phyloP scores from a whole-genome alignment of 306 rosid genomes.

The Vigna reflexopilosa region DNA sequence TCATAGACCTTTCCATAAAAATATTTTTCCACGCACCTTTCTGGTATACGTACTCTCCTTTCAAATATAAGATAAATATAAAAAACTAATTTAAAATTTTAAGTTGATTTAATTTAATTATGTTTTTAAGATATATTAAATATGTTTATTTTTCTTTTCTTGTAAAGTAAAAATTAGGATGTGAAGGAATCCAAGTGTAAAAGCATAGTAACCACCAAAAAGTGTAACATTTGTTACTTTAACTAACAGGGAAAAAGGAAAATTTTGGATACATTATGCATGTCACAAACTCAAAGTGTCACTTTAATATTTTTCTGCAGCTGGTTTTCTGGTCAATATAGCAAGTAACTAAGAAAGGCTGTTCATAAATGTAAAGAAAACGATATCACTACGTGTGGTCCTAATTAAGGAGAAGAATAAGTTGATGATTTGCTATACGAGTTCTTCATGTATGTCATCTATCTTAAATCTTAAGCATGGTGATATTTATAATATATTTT shows the following conservation, averaged over 20 bases:
- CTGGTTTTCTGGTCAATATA: conserved; percentile 16
- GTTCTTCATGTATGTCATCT: background rate
- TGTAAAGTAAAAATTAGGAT: background rate
- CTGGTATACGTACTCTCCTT: background rate
- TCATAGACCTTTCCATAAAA: background rate
- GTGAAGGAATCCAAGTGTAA: background rate
- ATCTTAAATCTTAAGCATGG: background rate
- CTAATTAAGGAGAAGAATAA: background rate
- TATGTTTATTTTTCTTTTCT: background rate
- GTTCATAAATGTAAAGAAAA: conserved; percentile 38
- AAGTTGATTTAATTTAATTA: background rate
- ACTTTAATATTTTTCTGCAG: background rate
- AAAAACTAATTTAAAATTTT: background rate
- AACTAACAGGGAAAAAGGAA: background rate
- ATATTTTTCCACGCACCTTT: background rate
- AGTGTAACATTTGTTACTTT: too few species aligned
- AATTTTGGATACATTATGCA: background rate
- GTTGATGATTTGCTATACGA: background rate
- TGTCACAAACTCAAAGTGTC: conserved; percentile 25
- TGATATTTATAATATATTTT: background rate
- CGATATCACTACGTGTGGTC: conserved; percentile 25
- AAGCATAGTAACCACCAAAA: background rate
- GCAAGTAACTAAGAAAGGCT: background rate
- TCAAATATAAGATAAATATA: too few species aligned
- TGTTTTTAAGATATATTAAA: background rate